Evolutionary conservation across 306 rosid genomes (phyloP), one percentile per base, ranked within the genome.

Genomic region (Urtica urens): DNA sequence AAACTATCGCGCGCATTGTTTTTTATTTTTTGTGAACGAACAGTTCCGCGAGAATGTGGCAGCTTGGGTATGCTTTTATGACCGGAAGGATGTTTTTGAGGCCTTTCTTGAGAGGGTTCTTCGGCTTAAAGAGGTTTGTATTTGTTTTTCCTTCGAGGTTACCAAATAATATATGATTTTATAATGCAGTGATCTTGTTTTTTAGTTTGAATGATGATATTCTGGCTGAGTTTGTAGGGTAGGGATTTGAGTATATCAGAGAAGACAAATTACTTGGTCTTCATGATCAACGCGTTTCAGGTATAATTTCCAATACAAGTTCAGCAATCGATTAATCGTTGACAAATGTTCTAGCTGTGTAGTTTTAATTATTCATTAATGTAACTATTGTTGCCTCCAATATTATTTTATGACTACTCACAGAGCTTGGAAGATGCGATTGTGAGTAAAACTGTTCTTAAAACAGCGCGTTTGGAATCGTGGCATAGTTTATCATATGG

Each of bases 341-440:
- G 1, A 21, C 27, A 19, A 30, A 16, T 41, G 7, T 41, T 19
- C 1, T 41, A 15, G 33, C 33, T 28, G 4, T 28, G 33, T 28
- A 28, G 10, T 28, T 10, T n/a, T n/a, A n/a, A n/a, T n/a, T n/a
- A n/a, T n/a, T n/a, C n/a, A n/a, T n/a, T n/a, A n/a, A n/a, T n/a
- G n/a, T n/a, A n/a, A n/a, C n/a, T n/a, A n/a, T n/a, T n/a, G n/a
- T n/a, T n/a, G n/a, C n/a, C n/a, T n/a, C n/a, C n/a, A n/a, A n/a
- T n/a, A n/a, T n/a, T n/a, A n/a, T n/a, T n/a, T n/a, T n/a, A n/a
- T n/a, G n/a, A n/a, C n/a, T n/a, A n/a, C n/a, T n/a, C n/a, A 54
- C 87, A 85, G 95, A 90, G 99, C 68, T 82, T 90, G 77, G 99
- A 82, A 81, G 99, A 90, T 65, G 99, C 81, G 69, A 70, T 90